Evolutionary conservation across 2,329 filamentous ascomycete species (phyloP).

Genomic region (Neofusicoccum umdonicola): DNA sequence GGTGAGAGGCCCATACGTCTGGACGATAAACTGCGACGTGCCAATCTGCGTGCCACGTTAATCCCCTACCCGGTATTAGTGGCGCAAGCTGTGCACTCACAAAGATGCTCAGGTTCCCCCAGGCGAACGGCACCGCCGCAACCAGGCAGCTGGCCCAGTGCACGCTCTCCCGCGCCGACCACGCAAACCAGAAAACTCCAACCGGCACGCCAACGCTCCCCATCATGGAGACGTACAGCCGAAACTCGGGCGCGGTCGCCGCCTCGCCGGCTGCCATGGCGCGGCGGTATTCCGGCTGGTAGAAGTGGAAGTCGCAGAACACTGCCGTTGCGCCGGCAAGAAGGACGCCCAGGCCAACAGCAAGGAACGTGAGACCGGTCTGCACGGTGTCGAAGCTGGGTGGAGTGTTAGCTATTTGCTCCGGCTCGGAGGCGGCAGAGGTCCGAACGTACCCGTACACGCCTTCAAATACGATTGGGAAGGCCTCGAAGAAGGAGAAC

Average conservation of each 20-base stretch:
- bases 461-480: slow-evolving; percentile 24
- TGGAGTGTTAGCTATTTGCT: slow-evolving; percentile 1
- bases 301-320: slow-evolving; percentile 29
- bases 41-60: slow-evolving; percentile 19
- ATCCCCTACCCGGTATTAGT: no score
- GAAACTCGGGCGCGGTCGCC: slow-evolving; percentile 29
- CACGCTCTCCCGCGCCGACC: slow-evolving; percentile 32
- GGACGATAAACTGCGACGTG: slow-evolving; percentile 29
- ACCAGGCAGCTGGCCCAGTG: slow-evolving; percentile 39
- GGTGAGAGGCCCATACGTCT: slow-evolving; percentile 33
- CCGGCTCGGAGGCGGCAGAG: no score
- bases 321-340: slow-evolving; percentile 23
- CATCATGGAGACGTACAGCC: slow-evolving; percentile 34
- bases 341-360: slow-evolving; percentile 23
- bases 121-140: slow-evolving; percentile 29
- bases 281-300: slow-evolving; percentile 24
- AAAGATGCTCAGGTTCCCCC: slow-evolving; percentile 33
- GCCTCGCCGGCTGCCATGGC: slow-evolving; percentile 16
- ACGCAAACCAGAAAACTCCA: slow-evolving; percentile 40
- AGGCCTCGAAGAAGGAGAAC: slow-evolving; percentile 28
- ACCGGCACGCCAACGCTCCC: slow-evolving; percentile 34
- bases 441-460: slow-evolving; percentile 25
- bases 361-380: slow-evolving; percentile 24
- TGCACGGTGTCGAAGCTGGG: slow-evolving; percentile 19
- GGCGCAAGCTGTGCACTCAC: slow-evolving; percentile 15